Evolutionary conservation across 352 stramenopile genomes (phyloP), one percentile per base, ranked within the genome.

Genomic region (Pythium biforme): DNA sequence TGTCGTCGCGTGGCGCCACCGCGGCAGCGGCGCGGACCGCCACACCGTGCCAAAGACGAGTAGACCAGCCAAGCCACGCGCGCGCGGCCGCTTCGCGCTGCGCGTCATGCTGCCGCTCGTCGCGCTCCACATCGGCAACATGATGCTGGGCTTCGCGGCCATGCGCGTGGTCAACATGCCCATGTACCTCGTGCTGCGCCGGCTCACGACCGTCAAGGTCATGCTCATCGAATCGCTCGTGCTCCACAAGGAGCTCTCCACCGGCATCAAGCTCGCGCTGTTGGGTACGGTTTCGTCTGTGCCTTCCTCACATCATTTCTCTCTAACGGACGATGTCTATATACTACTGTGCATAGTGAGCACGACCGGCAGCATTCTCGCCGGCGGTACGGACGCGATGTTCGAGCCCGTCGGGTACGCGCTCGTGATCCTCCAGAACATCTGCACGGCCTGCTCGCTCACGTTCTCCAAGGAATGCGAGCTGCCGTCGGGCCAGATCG

Each of bases 201-300:
- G 82, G 10, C 71, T 91, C 50, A 89, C 79, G 12, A 91, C 82
- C 12, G 66, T 91, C 70, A 89, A 86, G 29, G 81, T 91, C 54
- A 75, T 91, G 70, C 66, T 89, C 52, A 87, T 91, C 66, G 82
- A 91, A 57, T 89, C 77, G 77, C 68, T 91, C 68, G 74, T 89
- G 55, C 71, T 89, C 41, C 64, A 76, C 68, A 87, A 91, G 63
- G 29, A 70, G 14, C 81, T 87, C 56, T 74, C 82, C 0, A 73
- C 55, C 1, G 64, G 68, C 12, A 75, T 88, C 66, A 88, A 87
- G 59, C 50, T 81, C 20, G 73, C 82, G n/a, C 72, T 91, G 40
- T 64, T 89, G 10, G 69, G 81, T 91, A 69, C 46, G 41, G n/a
- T n/a, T n/a, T n/a, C n/a, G n/a, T n/a, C n/a, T n/a, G n/a, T n/a